Conservation (phyloP, 228 moss, liverwort and hornwort species). For the Sphagnum magellanicum region DNA sequence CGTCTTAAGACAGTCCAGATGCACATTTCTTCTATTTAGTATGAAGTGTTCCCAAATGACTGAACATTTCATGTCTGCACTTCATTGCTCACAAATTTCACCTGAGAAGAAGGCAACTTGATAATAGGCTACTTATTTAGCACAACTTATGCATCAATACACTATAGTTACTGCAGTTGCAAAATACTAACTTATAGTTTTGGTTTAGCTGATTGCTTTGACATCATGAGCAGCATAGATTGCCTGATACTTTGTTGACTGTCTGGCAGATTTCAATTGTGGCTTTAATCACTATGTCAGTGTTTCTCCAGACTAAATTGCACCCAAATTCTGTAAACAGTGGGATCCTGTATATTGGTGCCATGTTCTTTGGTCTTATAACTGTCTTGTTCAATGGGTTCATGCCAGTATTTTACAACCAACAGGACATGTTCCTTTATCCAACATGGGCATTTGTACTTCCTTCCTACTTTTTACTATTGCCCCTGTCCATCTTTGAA, state of each 20-base stretch:
- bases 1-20: conserved; percentile 35
- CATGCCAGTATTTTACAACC: conserved; percentile 32
- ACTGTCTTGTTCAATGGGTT: conserved; percentile 37
- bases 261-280: conserved; percentile 22
- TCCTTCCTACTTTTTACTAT: conserved; percentile 21
- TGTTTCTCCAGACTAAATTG: conserved; percentile 29
- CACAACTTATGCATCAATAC: neutral
- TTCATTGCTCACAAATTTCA: neutral
- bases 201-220: neutral
- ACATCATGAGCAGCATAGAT: neutral
- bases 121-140: too few relatives aligned
- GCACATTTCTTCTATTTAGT: neutral
- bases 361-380: conserved; percentile 32
- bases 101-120: too few relatives aligned
- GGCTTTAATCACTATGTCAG: conserved; percentile 13
- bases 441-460: conserved; percentile 31
- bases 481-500: conserved; percentile 23
- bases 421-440: conserved; percentile 27
- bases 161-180: neutral
- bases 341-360: conserved; percentile 28
- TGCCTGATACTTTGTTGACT: neutral
- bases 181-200: neutral
- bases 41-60: neutral
- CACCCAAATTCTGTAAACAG: neutral
- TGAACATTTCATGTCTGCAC: neutral